These are phyloP conservation scores for Aspergillus mulundensis DNA, from an alignment of 495 filamentous ascomycete species.

Conservation along the genomic window DNA sequence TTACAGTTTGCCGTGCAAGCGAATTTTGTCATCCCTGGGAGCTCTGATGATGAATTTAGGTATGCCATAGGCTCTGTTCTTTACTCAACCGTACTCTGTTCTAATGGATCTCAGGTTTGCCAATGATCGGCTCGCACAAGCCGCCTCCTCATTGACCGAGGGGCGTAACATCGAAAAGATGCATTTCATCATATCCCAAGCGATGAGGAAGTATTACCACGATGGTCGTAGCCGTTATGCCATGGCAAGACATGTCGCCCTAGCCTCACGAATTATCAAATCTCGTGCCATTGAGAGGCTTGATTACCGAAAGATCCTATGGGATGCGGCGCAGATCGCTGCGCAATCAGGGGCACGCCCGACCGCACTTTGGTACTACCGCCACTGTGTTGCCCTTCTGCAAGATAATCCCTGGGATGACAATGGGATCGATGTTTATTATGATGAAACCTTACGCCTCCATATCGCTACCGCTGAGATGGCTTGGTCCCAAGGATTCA, in stretches of 20 bases:
- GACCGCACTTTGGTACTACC: constrained; percentile 74
- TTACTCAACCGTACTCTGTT: not conserved
- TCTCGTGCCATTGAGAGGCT: constrained; percentile 52
- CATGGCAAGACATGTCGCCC: constrained; percentile 71
- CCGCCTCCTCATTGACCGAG: constrained; percentile 65
- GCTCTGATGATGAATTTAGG: constrained; percentile 70
- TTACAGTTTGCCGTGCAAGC: constrained; percentile 74
- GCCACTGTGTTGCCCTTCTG: constrained; percentile 68
- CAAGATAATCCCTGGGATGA: constrained; percentile 77
- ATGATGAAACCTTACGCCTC: constrained; percentile 76
- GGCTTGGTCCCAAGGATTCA: constrained; percentile 68
- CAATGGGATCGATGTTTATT: constrained; percentile 63
- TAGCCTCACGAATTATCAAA: constrained; percentile 68
- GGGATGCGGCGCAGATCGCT: constrained; percentile 70
- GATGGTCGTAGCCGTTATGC: constrained; percentile 60
- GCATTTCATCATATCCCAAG: constrained; percentile 83
- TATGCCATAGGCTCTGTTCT: constrained; percentile 16
- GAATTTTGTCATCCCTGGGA: constrained; percentile 69
- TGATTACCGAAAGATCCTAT: constrained; percentile 67
- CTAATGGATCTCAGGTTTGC: constrained; percentile 52
- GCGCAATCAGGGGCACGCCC: constrained; percentile 74
- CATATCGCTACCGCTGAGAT: constrained; percentile 76
- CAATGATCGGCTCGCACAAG: constrained; percentile 79
- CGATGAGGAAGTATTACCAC: constrained; percentile 65
- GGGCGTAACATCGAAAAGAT: constrained; percentile 65